These are phyloP conservation scores for Trifolium dubium DNA, from an alignment of 306 rosid genomes.

Conservation along the genomic window DNA sequence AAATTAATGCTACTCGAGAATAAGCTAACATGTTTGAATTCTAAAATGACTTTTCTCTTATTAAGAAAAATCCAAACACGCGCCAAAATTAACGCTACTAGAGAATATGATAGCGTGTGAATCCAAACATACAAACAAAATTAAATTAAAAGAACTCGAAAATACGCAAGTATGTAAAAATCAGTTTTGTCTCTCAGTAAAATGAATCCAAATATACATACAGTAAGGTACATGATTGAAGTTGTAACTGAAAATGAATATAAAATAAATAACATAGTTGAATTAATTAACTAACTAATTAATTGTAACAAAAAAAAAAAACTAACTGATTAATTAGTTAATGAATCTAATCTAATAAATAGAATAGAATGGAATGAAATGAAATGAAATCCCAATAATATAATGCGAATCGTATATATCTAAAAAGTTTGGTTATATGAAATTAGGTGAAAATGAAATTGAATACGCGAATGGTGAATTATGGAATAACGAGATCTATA, in stretches of 20 bases:
- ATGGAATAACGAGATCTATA: background rate
- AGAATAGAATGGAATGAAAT: too few relatives aligned
- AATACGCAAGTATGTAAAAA: background rate
- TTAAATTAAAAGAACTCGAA: background rate
- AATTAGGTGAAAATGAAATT: too few relatives aligned
- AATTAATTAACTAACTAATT: background rate
- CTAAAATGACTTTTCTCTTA: too few relatives aligned
- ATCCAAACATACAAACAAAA: background rate
- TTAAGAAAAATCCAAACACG: too few relatives aligned
- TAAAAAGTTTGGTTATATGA: too few relatives aligned
- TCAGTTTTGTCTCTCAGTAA: background rate
- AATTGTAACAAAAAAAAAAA: too few relatives aligned
- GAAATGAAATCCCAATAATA: conserved; percentile 6
- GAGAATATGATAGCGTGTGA: background rate
- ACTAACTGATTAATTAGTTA: too few relatives aligned
- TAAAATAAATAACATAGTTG: background rate
- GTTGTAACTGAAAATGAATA: background rate
- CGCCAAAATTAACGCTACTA: too few relatives aligned
- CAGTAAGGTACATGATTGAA: background rate
- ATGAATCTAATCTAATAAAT: background rate
- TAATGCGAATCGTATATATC: background rate
- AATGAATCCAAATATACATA: background rate
- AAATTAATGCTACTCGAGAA: background rate
- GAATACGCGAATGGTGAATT: too few relatives aligned
- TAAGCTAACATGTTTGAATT: background rate